Conservation (phyloP, 768 basidiomycete genomes). For the Leccinum imitatum region DNA sequence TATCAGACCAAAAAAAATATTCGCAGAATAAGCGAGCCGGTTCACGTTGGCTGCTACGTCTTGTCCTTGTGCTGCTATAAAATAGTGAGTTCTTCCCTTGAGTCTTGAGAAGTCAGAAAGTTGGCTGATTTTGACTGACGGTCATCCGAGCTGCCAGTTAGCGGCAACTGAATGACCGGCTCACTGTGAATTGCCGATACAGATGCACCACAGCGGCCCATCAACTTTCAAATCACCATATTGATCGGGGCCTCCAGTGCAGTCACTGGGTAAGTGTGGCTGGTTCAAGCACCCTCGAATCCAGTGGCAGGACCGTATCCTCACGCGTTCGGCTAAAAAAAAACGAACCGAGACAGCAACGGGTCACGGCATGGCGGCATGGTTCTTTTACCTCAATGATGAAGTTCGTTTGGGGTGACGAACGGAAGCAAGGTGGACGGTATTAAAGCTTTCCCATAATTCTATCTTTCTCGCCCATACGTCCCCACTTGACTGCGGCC, state of each 20-base stretch:
- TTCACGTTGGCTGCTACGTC: no score
- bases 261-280: no score
- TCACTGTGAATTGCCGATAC: no score
- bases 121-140: no score
- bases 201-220: no score
- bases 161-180: background rate
- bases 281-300: background rate
- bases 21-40: no score
- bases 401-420: constrained; percentile 1
- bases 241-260: background rate
- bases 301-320: background rate
- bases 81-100: background rate
- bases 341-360: background rate
- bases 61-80: no score
- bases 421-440: background rate
- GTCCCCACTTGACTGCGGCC: background rate
- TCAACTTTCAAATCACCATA: background rate
- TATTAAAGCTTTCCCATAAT: constrained; percentile 23
- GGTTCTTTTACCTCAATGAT: background rate
- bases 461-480: background rate
- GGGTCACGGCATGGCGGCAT: constrained; percentile 20
- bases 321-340: constrained; percentile 2
- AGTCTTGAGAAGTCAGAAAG: no score
- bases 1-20: no score
- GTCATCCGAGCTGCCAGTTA: background rate